Evolutionary conservation across 2,329 filamentous ascomycete species (phyloP), one percentile per base, ranked within the genome.

Genomic region (Mariannaea elegans): DNA sequence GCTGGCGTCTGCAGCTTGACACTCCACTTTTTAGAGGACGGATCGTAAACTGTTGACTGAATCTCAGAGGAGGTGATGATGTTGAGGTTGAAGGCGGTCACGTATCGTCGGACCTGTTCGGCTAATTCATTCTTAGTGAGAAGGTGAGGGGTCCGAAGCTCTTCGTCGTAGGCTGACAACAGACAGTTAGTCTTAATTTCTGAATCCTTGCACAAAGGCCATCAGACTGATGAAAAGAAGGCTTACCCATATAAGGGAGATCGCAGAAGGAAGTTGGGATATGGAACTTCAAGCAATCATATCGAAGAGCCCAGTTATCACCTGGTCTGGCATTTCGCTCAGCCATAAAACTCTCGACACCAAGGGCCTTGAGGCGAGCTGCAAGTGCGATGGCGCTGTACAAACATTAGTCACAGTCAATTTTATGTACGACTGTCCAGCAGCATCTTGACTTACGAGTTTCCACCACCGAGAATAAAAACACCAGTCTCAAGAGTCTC

Each of bases 401-500:
- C 0, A 0, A 12, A n/a, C 18, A 5, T 18, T 5, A 56, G 18
- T 14, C 42, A 13, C 32, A 45, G 18, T 0, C 29, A 8, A 2
- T 5, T 36, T 6, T 19, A 4, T 9, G 9, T 14, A 34, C 14
- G 21, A n/a, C 4, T 2, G 8, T 6, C 13, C 13, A 10, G 9
- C 31, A 4, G 8, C 14, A 39, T 9, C 18, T 39, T 38, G 19
- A 49, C 44, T 45, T 36, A 65, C 64, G 52, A 41, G 21, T 67
- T 67, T 9, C 65, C 64, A 4, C 59, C 65, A 0, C 65, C 64
- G 1, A 67, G 19, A 3, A 67, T 67, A 2, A 65, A 57, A 3
- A 67, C 59, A 19, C 59, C 36, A 0, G 54, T 59, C 1, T 63
- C 14, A 2, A 65, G 24, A 0, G 41, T 4, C 6, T 39, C 7